Base-by-base conservation (phyloP, 2,329 filamentous ascomycete genomes). In the Penicillium sp. region DNA sequence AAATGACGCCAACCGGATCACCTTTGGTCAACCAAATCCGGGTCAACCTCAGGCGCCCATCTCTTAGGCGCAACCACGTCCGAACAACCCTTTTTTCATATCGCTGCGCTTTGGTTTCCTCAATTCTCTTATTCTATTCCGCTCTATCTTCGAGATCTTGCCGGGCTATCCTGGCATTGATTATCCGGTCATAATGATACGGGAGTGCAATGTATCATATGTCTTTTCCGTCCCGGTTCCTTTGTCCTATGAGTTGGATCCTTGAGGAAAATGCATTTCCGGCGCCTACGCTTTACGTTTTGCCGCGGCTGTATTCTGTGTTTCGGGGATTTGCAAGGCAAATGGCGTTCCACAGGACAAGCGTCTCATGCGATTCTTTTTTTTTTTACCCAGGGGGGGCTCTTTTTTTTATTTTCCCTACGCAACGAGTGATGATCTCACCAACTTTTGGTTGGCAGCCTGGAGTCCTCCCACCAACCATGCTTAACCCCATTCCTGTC, bases 41-140 rank as follows among this genome's bases (percentile, higher is more conserved):
- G 40, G 62, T 63, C 58, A 72, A 73, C 57, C 69, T 4, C 71
- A 72, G 23, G 62, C 70, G 9, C 72, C 69, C 23, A 62, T 67
- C 41, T 73, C 70, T 38, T 74, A 71, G 56, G 16, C 16, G 4
- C 13, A 5, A 11, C 3, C 8, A 25, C 11, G 5, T 25, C 10
- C 3, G 16, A 27, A 27, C 11, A 11, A 23, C 10, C 2, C 5
- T 29, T 51, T 25, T 36, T 44, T 33, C 48, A 34, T n/a, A 13
- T 47, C 45, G 45, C 31, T 47, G 21, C 45, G 31, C 36, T 50
- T 52, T 33, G 33, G 5, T 45, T 39, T 50, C 44, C 33, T 40
- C 15, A 25, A 10, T 49, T 49, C 43, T 53, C 34, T 29, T 44
- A 19, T 44, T 45, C 47, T 31, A 27, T 34, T 21, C 29, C 27